Conservation (phyloP, 2,329 filamentous ascomycete genomes). For the Nemania abortiva region DNA sequence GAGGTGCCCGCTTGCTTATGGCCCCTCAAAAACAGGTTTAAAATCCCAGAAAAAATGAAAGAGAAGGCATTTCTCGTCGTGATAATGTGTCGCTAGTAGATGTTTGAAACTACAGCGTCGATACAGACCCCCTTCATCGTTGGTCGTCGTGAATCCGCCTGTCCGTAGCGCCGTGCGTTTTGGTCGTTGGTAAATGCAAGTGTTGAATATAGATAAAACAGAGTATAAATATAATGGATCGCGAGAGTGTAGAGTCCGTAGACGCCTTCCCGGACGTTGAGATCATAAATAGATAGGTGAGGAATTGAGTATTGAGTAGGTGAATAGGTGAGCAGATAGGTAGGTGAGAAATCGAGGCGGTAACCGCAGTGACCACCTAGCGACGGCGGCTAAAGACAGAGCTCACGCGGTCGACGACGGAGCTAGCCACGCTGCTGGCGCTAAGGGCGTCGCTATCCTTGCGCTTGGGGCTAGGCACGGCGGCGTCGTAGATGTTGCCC, state of each 20-base stretch:
- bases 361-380: background rate
- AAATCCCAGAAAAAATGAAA: slow-evolving; percentile 1
- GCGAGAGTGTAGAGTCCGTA: background rate
- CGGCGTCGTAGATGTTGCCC: slow-evolving; percentile 63
- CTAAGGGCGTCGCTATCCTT: slow-evolving; percentile 40
- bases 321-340: background rate
- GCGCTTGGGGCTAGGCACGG: slow-evolving; percentile 26
- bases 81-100: background rate
- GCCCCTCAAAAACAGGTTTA: slow-evolving; percentile 3
- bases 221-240: slow-evolving; percentile 10
- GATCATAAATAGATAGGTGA: background rate
- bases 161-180: slow-evolving; percentile 35
- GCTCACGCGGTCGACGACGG: slow-evolving; percentile 58
- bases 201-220: background rate
- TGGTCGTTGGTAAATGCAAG: slow-evolving; percentile 2
- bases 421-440: slow-evolving; percentile 49
- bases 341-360: background rate
- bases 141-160: slow-evolving; percentile 8
- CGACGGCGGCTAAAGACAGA: slow-evolving; percentile 51
- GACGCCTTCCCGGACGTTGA: background rate
- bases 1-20: slow-evolving; percentile 30
- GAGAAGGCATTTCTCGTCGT: slow-evolving; percentile 3
- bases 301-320: background rate
- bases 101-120: background rate
- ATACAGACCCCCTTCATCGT: background rate